Conservation (phyloP, 208 protist genomes). For the Acanthamoeba triangularis region DNA sequence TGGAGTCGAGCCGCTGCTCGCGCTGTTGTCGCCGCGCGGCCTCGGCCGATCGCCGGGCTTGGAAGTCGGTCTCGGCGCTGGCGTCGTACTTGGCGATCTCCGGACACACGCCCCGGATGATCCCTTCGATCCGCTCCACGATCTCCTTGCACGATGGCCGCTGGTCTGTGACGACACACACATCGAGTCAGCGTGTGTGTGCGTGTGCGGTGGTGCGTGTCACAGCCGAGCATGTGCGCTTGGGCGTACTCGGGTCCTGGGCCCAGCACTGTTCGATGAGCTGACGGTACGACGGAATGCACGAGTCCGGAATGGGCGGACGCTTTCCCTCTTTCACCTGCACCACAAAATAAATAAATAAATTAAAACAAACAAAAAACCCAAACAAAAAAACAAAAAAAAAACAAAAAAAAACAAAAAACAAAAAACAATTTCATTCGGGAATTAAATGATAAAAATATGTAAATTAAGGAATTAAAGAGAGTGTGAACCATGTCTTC, state of each 20-base stretch:
- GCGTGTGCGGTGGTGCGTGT: no score
- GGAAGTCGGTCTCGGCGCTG: not conserved
- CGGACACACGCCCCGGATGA: constrained; percentile 5
- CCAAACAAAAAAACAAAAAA: no score
- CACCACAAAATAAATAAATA: no score
- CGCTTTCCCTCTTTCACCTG: constrained; percentile 23
- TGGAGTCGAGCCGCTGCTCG: not conserved
- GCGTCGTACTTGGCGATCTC: constrained; percentile 38
- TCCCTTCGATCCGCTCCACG: constrained; percentile 16
- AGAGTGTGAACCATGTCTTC: constrained; percentile 57
- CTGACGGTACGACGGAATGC: constrained; percentile 2
- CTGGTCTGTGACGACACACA: not conserved
- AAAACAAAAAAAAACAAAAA: no score
- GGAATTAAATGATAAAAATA: not conserved
- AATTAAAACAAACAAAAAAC: no score
- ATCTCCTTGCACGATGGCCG: constrained; percentile 61
- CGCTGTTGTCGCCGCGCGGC: not conserved
- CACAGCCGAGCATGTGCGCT: no score
- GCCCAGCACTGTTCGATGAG: constrained; percentile 60
- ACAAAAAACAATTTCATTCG: no score
- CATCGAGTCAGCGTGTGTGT: no score
- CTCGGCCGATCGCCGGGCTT: not conserved
- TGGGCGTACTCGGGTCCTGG: not conserved
- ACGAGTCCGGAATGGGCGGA: constrained; percentile 49
- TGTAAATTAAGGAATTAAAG: no score